Base-by-base conservation (phyloP, 352 stramenopile genomes). In the Phytophthora litchii region DNA sequence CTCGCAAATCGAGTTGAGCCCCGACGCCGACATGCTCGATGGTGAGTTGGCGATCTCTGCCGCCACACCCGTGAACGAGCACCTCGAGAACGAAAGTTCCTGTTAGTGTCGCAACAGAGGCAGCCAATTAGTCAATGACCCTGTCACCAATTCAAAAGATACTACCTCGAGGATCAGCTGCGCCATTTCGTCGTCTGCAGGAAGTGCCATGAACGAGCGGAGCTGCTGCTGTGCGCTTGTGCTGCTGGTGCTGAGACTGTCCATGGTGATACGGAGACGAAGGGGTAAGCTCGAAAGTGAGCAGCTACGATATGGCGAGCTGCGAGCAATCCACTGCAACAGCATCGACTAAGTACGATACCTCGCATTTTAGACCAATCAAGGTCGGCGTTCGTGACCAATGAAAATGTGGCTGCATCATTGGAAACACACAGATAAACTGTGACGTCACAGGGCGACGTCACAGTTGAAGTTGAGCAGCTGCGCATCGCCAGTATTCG, bases 121-220 rank as follows among this genome's bases (percentile, higher is more conserved):
- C 13, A 25, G 16, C 35, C 16, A 34, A 42, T 58, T 45, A 56
- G 44, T 59, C 25, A 46, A 42, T 32, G 2, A 3, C 10, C 29
- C 10, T 11, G 10, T 34, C 29, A 7, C 29, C 29, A 9, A 34
- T 9, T 34, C 3, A 27, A 34, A 34, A 34, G 8, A 12, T 11
- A 51, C 73, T 41, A 90, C 80, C 78, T 91, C 79, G 46, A 89
- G 82, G 52, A 91, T 88, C 32, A 88, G 51, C 65, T 89, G 82
- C 53, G 79, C 70, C 72, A 90, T 74, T 62, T 92, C 83, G 66
- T 92, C 83, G 63, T 90, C 74, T 36, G 80, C 76, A 23, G 56
- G 70, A 31, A 90, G 66, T 25, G 76, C 80, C 55, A 92, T 76
- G 64, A 92, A 92, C 64, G 72, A 88, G 70, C 78, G 80, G 27